phyloP scores from a whole-genome alignment of 805 yeast genomes.

The Suhomyces emberorum region DNA sequence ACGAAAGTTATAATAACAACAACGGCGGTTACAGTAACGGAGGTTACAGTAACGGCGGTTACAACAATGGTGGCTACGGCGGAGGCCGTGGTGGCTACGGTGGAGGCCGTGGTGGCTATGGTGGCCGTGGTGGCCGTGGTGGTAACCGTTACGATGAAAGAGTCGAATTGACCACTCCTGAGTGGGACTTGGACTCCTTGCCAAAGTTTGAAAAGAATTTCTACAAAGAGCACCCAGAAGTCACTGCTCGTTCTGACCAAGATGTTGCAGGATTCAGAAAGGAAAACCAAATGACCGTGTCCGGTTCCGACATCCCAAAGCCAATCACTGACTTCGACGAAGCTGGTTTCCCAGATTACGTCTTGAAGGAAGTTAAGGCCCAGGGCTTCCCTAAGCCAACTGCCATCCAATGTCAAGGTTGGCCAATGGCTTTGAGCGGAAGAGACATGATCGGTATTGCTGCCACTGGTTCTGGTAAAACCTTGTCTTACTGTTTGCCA shows the following conservation, averaged over 20 bases:
- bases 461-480: conserved; percentile 98
- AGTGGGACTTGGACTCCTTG: conserved; percentile 73
- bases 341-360: conserved; percentile 97
- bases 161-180: conserved; percentile 60
- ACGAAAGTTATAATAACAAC: conserved; percentile 25
- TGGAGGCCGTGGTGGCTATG: conserved; percentile 31
- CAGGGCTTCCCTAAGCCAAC: conserved; percentile 95
- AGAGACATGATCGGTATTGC: conserved; percentile 99
- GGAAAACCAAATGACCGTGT: conserved; percentile 79
- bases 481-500: conserved; percentile 94
- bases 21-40: conserved; percentile 36
- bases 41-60: conserved; percentile 18
- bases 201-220: conserved; percentile 95
- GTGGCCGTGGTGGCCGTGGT: conserved; percentile 37
- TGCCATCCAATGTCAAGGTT: conserved; percentile 98
- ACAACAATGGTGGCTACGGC: conserved; percentile 26
- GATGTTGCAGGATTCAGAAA: conserved; percentile 78
- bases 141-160: conserved; percentile 40
- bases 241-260: conserved; percentile 66
- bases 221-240: conserved; percentile 80
- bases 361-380: conserved; percentile 79
- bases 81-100: conserved; percentile 38
- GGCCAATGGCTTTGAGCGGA: conserved; percentile 99
- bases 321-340: conserved; percentile 92
- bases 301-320: conserved; percentile 85